phyloP scores from a whole-genome alignment of 1,284 basidiomycete genomes.

The Apiotrichum gamsii region DNA sequence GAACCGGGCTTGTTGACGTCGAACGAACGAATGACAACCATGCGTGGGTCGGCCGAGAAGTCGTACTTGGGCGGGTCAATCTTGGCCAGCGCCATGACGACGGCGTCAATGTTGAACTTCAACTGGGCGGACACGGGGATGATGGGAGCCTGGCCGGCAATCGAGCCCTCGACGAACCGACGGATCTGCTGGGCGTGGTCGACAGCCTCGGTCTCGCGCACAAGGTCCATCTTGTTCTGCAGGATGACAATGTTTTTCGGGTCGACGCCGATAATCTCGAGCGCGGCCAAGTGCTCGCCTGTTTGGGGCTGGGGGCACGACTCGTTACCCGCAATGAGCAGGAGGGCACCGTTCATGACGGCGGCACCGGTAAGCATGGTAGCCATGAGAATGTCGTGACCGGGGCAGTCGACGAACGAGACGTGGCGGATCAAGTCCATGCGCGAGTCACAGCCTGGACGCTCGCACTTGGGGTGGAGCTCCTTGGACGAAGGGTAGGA shows the following conservation, averaged over 20 bases:
- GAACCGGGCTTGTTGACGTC: conserved; percentile 99
- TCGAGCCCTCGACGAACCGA: conserved; percentile 90
- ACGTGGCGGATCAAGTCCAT: conserved; percentile 91
- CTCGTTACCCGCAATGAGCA: conserved; percentile 95
- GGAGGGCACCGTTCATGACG: conserved; percentile 96
- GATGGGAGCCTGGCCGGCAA: conserved; percentile 93
- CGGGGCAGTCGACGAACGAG: conserved; percentile 79
- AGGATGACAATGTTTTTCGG: conserved; percentile 91
- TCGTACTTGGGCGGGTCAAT: conserved; percentile 92
- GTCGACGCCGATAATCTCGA: conserved; percentile 95
- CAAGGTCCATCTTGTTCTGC: conserved; percentile 95
- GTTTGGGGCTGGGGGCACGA: conserved; percentile 99
- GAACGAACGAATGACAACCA: conserved; percentile 99
- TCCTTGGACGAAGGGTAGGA: conserved; percentile 94
- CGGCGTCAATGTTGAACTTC: conserved; percentile 99
- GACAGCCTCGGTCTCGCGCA: conserved; percentile 81
- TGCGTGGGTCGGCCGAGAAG: conserved; percentile 81
- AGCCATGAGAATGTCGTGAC: conserved; percentile 93
- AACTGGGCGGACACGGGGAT: conserved; percentile 98
- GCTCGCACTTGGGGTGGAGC: conserved; percentile 84
- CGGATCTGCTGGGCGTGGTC: conserved; percentile 91
- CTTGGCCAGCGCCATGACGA: conserved; percentile 96
- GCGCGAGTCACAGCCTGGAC: conserved; percentile 78
- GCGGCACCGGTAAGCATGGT: conserved; percentile 99
- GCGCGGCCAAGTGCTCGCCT: conserved; percentile 94